Evolutionary conservation across 1,139 yeast species (phyloP), one percentile per base, ranked within the genome.

Genomic region (Hemisphaericaspora xylofermentans): DNA sequence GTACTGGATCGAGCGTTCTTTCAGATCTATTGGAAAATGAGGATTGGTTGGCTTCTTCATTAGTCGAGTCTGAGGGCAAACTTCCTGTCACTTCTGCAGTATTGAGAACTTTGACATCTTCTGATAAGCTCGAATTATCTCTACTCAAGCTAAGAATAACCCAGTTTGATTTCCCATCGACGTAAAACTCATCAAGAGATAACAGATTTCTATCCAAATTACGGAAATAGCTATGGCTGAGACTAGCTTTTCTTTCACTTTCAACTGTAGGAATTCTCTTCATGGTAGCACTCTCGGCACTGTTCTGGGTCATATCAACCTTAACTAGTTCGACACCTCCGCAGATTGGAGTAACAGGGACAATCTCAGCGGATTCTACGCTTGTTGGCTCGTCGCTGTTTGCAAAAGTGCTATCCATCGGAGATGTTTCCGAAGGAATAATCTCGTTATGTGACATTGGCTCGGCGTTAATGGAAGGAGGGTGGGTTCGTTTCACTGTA

Each of bases 141-240:
- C 47, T 27, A 22, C 59, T 48, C 10, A 29, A 35, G 38, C 43
- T 37, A 12, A 63, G 47, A 4, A 55, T 34, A 5, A 61, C 55
- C 76, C 76, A 71, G 45, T 71, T 71, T 6, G 66, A 57, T 40
- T 61, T 66, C 1, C 66, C 66, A 37, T 67, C 73, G 10, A 27
- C 16, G 18, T 31, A 31, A n/a, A 31, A 31, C 3, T 31, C 34
- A 3, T 31, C 34, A 18, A 18, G 24, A 12, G 32, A 26, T n/a
- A 29, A 17, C 19, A 27, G 30, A 22, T 33, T 14, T 5, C 22
- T 18, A 26, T 17, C 28, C 21, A 29, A 29, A 15, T 7, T 29
- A 16, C 21, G 16, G n/a, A 17, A 17, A 16, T 15, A 10, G 21
- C 12, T 29, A 18, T 31, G 24, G 19, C 25, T 18, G 19, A 13